Base-by-base conservation (phyloP, 2,329 filamentous ascomycete species). In the Xylaria sp. region DNA sequence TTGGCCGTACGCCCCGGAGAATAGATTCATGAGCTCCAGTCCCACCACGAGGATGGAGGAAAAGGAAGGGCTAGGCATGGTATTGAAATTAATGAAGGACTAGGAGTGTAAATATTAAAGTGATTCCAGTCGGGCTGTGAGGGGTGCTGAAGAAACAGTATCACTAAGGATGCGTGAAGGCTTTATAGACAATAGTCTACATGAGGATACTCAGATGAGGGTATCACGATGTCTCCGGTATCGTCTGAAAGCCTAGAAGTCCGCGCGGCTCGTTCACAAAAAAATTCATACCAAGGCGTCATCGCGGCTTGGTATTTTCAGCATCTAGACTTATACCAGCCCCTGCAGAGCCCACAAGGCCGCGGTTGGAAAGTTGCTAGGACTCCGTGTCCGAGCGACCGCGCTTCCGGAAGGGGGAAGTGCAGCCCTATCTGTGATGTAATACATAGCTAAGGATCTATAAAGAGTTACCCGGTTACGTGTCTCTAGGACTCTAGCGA, bases 41-140 rank as follows among this genome's bases (percentile, higher is more conserved):
- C 72, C 63, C 64, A 73, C 60, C 47, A 60, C 64, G 21, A 72
- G 58, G 30, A 70, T 19, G 24, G 69, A 69, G 36, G 58, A 11
- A 6, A 71, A 57, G 30, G 69, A 71, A 50, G 34, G 50, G 17
- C 50, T 30, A 59, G 61, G 48, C 73, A 74, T 74, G 47, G 45
- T 64, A 32, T 30, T 24, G 36, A 48, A 53, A 7, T 50, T 51
- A 45, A n/a, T 17, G 45, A 63, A 53, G 17, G 39, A 53, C 17
- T 51, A n/a, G 8, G 48, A 21, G 47, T 24, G 27, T 6, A 42
- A 54, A 34, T 50, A n/a, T 39, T 48, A 24, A 55, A 9, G 42
- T 60, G 7, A 24, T n/a, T 54, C 11, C 62, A 32, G 42, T 55
- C 17, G 24, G 24, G 19, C 47, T 12, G n/a, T 68, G 48, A 27